These are phyloP conservation scores for Cynara cardunculus DNA, from an alignment of 129 eudicot species.

Conservation along the genomic window DNA sequence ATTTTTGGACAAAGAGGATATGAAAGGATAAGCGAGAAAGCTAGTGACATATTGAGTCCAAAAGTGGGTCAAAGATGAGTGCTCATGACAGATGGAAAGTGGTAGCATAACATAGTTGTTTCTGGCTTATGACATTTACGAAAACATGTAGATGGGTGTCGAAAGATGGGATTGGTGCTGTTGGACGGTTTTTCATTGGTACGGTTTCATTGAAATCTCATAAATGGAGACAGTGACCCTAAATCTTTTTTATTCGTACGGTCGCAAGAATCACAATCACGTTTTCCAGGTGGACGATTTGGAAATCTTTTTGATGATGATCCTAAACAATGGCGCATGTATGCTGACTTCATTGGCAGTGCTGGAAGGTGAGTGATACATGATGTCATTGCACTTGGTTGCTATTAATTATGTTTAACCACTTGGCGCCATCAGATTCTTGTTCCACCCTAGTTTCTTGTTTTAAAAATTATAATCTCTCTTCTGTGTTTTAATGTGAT, in stretches of 20 bases:
- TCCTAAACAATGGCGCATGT: constrained; percentile 99
- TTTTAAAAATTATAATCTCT: background rate
- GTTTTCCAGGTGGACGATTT: constrained; percentile 74
- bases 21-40: background rate
- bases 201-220: constrained; percentile 12
- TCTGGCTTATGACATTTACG: background rate
- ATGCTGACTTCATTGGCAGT: constrained; percentile 98
- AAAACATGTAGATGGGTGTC: constrained; percentile 85
- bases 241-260: background rate
- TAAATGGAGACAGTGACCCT: constrained; percentile 4
- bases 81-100: background rate
- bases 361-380: constrained; percentile 68
- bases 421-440: background rate
- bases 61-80: background rate
- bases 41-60: background rate
- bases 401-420: background rate
- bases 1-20: background rate
- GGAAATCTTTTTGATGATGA: constrained; percentile 93
- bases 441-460: background rate
- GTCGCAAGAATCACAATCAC: background rate
- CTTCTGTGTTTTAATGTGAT: constrained; percentile 15
- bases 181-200: constrained; percentile 95
- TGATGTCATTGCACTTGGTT: background rate
- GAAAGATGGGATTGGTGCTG: constrained; percentile 99
- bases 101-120: background rate